Percentiles rank a stretch among this genome's conserved stretches.
Conservation (phyloP, 2,329 filamentous ascomycete species). For the Aureobasidium sp. region DNA sequence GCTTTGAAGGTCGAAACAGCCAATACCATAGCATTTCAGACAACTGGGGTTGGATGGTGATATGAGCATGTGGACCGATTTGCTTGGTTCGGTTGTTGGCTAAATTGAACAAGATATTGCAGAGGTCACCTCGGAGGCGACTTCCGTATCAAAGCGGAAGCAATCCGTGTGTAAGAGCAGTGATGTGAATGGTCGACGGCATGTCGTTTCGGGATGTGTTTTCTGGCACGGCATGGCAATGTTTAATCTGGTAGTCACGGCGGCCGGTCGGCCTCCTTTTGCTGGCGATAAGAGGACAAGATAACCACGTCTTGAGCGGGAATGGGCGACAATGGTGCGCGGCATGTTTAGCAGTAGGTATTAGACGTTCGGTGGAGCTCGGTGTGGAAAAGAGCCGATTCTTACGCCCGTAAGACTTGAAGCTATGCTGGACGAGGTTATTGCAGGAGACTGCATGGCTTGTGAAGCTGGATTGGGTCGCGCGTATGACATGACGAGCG, state of each 20-base stretch:
- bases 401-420: neutral
- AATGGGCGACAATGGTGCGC: neutral
- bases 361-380: constrained; percentile 4
- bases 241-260: neutral
- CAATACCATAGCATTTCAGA: neutral
- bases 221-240: neutral
- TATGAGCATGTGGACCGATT: neutral
- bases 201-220: neutral
- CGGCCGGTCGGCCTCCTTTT: neutral
- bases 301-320: neutral
- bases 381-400: neutral
- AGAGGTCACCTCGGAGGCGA: neutral
- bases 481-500: neutral
- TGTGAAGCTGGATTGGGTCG: neutral
- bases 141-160: neutral
- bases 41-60: neutral
- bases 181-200: neutral
- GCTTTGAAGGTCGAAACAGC: neutral
- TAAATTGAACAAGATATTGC: neutral
- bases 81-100: constrained; percentile 1
- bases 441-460: constrained; percentile 1
- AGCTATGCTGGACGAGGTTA: neutral
- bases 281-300: neutral
- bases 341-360: constrained; percentile 5
- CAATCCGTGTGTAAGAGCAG: neutral